Base-by-base conservation (phyloP, 2,329 filamentous ascomycete species). In the Talaromyces sp. region DNA sequence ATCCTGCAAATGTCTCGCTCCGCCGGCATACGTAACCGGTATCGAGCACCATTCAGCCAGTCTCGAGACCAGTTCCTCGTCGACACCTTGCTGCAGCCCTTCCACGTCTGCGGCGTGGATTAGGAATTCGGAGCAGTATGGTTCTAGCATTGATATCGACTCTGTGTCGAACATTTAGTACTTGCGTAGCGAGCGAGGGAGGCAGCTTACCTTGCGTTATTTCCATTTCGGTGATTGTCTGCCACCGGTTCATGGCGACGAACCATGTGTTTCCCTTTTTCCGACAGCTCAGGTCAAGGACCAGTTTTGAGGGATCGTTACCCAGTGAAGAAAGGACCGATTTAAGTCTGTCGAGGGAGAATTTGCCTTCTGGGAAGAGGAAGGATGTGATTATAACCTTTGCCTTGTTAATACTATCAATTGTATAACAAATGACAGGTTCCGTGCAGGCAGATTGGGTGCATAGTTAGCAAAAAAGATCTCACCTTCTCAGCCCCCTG, bases 241-340 rank as follows among this genome's bases (percentile, higher is more conserved):
- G 95, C 95, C 95, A 99, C 78, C 96, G 96, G 79, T 99, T 92
- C 90, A 96, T 99, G 64, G 95, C 94, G n/a, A 99, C 95, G 73
- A 91, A 93, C 95, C 95, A 99, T 45, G 82, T 89, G 64, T 89
- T 83, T 43, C 85, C 90, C 67, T 88, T 89, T 66, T 89, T 85
- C 61, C 95, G 88, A 76, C 95, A 99, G 78, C 93, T 97, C 27
- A 99, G 85, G 75, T 99, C 95, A 75, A 99, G 93, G 70, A 99
- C 94, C 58, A 99, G 87, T 78, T 91, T 95, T 58, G 83, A 81
- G 75, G 84, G 92, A 75, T 96, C 89, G 62, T 89, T 88, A 29
- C 84, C 89, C 5, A 99, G 84, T 1, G 89, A 86, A 27, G 82
- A 77, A 0, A 98, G 84, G 6, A 98, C 89, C 34, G 88, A 85